phyloP scores from a whole-genome alignment of 2,329 filamentous ascomycete genomes.

The Blastomyces gilchristii region DNA sequence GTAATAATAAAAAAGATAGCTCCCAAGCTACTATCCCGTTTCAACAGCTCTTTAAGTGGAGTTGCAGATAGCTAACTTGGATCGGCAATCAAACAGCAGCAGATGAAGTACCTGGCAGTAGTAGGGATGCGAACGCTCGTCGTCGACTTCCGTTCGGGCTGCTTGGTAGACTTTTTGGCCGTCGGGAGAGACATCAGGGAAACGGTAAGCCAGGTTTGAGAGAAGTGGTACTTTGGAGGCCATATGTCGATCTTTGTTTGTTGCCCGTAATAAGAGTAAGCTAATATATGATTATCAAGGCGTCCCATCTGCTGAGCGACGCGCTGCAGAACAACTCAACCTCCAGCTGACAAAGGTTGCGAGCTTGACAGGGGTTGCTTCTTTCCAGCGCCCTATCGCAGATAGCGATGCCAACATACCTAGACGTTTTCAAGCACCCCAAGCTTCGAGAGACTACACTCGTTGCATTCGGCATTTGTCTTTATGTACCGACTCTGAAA shows the following conservation, averaged over 20 bases:
- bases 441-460: not conserved
- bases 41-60: not conserved
- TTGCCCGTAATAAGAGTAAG: not conserved
- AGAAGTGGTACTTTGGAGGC: not conserved
- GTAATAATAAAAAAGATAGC: not conserved
- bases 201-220: not conserved
- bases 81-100: not conserved
- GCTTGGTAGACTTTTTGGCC: not conserved
- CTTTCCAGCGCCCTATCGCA: not conserved
- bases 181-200: not conserved
- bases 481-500: not conserved
- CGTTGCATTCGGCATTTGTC: not conserved
- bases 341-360: not conserved
- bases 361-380: not conserved
- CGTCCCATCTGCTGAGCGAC: not conserved
- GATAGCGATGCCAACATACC: not conserved
- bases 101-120: not conserved
- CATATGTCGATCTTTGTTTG: too few relatives aligned
- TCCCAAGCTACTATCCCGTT: not conserved
- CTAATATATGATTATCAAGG: not conserved
- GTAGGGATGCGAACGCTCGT: not conserved
- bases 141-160: not conserved
- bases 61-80: not conserved
- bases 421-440: not conserved
- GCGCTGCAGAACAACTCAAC: not conserved